Percentiles rank a stretch among this genome's conserved stretches.
Evolutionary conservation across 345 rosid species (phyloP).

Genomic region (Passiflora organensis): DNA sequence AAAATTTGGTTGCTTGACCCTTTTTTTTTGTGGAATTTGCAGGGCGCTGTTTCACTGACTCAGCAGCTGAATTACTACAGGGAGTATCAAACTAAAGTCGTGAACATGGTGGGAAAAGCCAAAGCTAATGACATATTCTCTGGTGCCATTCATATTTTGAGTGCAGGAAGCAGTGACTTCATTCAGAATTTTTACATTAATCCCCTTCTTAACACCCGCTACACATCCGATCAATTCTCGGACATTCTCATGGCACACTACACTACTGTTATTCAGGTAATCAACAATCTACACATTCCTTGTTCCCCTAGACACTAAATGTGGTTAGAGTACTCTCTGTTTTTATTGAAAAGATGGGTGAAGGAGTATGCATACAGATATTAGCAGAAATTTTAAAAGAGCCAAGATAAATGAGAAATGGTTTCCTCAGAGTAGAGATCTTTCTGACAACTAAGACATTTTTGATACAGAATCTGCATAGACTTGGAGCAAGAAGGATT

Average conservation of each 20-base stretch:
- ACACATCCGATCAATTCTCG: conserved; percentile 57
- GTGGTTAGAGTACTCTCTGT: too few species aligned
- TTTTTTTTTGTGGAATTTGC: conserved; percentile 22
- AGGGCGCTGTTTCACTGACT: conserved; percentile 63
- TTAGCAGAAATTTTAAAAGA: not conserved
- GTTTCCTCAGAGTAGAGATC: too few species aligned
- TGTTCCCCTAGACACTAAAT: too few species aligned
- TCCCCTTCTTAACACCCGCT: conserved; percentile 46
- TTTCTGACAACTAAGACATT: not conserved
- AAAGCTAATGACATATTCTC: conserved; percentile 53
- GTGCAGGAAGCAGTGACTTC: conserved; percentile 86
- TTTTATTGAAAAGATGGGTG: too few species aligned
- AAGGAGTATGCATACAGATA: too few species aligned
- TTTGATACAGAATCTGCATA: conserved; percentile 59
- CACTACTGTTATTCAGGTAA: conserved; percentile 80
- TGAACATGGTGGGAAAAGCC: conserved; percentile 40
- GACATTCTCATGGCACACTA: conserved; percentile 59
- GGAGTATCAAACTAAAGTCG: conserved; percentile 59
- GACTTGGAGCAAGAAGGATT: conserved; percentile 68
- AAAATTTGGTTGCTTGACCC: not conserved
- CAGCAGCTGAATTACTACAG: conserved; percentile 72
- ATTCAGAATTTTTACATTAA: conserved; percentile 83
- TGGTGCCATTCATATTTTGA: conserved; percentile 64
- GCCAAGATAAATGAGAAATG: too few species aligned
- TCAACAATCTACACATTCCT: too few species aligned